A percentile compares a stretch with the other conserved stretches of the same genome.
phyloP scores from a whole-genome alignment of 352 stramenopile genomes.

The Peronospora farinosa region DNA sequence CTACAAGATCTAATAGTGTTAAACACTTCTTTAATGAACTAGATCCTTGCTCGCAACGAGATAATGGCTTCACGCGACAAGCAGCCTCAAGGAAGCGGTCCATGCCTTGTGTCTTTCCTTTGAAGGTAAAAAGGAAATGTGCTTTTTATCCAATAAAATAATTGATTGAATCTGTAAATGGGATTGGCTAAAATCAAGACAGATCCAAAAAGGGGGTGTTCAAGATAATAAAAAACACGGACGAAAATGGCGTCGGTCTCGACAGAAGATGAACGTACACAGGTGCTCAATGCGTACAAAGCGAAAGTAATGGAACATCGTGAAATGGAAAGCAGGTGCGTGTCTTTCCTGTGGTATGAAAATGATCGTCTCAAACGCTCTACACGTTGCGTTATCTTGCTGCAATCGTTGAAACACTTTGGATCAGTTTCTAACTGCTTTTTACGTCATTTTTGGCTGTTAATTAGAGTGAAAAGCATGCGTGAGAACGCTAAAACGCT shows the following conservation, averaged over 20 bases:
- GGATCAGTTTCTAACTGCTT: conserved; percentile 1
- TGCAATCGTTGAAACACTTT: conserved; percentile 5
- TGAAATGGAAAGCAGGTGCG: conserved; percentile 91
- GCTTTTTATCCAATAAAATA: conserved; percentile 18
- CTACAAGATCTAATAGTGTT: conserved; percentile 69
- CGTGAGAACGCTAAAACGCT: conserved; percentile 93
- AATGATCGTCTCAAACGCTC: not conserved
- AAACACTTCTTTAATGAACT: conserved; percentile 57
- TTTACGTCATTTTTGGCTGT: conserved; percentile 1
- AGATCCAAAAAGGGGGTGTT: conserved; percentile 25
- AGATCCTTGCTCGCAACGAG: conserved; percentile 36
- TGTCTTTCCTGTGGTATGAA: conserved; percentile 6
- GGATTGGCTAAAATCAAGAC: conserved; percentile 11
- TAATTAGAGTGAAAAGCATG: conserved; percentile 91
- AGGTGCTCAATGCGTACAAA: conserved; percentile 93
- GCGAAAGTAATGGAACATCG: conserved; percentile 95
- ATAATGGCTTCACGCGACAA: conserved; percentile 63
- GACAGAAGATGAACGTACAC: conserved; percentile 83
- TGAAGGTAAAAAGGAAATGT: not conserved
- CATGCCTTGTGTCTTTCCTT: conserved; percentile 24
- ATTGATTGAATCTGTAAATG: no score
- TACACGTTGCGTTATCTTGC: conserved; percentile 3
- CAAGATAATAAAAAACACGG: conserved; percentile 1
- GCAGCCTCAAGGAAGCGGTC: conserved; percentile 49
- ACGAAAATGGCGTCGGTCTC: conserved; percentile 49